Conservation (phyloP, 768 basidiomycete genomes). For the Boletus vermiculosoides region DNA sequence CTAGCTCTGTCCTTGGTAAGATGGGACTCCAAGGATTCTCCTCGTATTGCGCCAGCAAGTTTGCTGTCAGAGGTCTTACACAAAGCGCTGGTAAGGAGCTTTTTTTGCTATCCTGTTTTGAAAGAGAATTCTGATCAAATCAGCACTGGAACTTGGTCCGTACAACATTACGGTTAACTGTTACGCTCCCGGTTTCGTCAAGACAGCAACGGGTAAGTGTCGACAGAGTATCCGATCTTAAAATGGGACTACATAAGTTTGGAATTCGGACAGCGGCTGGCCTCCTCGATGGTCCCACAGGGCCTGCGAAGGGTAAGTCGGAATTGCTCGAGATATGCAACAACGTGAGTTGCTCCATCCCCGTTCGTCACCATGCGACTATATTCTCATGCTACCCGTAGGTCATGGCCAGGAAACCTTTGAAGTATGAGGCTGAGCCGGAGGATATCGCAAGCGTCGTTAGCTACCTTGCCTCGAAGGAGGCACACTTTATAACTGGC, state of each 20-base stretch:
- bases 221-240: background rate
- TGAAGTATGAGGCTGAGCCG: conserved; percentile 26
- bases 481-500: conserved; percentile 38
- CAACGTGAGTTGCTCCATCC: background rate
- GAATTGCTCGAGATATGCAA: too few relatives aligned
- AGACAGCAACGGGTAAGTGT: conserved; percentile 29
- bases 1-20: conserved; percentile 12
- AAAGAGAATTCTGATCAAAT: background rate
- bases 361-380: too few relatives aligned
- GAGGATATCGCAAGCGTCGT: conserved; percentile 34
- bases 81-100: conserved; percentile 33
- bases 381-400: background rate
- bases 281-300: background rate
- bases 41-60: conserved; percentile 38
- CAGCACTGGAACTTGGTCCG: conserved; percentile 29
- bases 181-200: conserved; percentile 37
- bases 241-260: background rate
- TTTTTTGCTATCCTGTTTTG: background rate
- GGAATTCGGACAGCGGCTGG: background rate
- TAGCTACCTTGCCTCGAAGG: conserved; percentile 35
- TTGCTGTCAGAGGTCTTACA: conserved; percentile 39
- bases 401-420: background rate
- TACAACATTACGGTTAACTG: conserved; percentile 38
- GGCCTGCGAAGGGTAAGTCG: too few relatives aligned
- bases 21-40: background rate